phyloP scores from a whole-genome alignment of 176 grass and related monocot genomes.

The Oryza glumipatula region DNA sequence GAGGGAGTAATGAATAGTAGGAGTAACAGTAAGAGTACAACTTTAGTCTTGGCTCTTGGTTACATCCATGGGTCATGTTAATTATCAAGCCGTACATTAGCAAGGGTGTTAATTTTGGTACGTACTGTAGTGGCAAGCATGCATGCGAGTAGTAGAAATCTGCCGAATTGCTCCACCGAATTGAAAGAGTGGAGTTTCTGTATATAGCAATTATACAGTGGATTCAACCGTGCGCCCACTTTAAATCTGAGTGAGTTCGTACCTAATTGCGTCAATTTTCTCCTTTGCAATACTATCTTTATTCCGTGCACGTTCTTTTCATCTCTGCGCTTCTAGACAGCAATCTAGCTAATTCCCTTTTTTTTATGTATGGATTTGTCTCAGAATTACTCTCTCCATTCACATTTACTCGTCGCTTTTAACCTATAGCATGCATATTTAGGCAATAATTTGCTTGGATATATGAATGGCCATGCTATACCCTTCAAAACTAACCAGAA shows the following conservation, averaged over 20 bases:
- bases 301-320: neutral
- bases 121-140: neutral
- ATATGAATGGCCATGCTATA: no score
- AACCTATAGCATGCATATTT: no score
- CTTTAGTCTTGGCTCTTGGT: neutral
- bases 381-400: neutral
- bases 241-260: conserved; percentile 14
- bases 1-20: no score
- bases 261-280: neutral
- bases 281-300: neutral
- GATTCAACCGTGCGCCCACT: neutral
- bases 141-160: neutral
- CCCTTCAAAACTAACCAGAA: no score
- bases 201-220: neutral
- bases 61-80: neutral
- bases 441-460: no score
- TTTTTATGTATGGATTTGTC: neutral
- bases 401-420: no score
- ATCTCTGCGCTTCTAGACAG: neutral
- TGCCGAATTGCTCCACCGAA: conserved; percentile 16
- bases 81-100: neutral
- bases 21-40: no score
- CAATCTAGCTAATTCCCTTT: neutral
- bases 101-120: neutral
- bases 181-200: neutral